These are phyloP conservation scores for Cymbopogon citratus DNA, from an alignment of 176 grass and related monocot species.

Conservation along the genomic window DNA sequence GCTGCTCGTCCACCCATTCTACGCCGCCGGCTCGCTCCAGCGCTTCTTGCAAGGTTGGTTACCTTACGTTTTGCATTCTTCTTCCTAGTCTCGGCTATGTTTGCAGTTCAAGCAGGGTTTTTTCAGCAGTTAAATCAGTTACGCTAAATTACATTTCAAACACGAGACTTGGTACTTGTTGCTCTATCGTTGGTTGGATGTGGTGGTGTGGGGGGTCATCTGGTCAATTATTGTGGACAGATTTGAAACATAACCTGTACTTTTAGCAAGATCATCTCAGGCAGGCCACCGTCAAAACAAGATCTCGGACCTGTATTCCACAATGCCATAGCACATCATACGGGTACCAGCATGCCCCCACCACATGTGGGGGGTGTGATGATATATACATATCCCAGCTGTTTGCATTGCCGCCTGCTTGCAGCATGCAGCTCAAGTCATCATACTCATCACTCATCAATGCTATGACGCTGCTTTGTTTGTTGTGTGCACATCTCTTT, in stretches of 20 bases:
- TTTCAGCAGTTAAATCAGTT: not conserved
- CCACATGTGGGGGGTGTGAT: not conserved
- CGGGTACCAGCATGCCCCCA: not conserved
- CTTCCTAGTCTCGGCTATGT: not conserved
- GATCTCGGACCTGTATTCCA: not conserved
- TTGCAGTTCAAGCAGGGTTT: not conserved
- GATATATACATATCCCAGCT: not conserved
- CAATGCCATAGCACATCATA: not conserved
- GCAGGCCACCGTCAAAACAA: not conserved
- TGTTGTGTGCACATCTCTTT: too few relatives aligned
- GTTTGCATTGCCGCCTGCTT: not conserved
- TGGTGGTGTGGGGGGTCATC: not conserved
- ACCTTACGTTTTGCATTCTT: not conserved
- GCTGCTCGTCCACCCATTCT: constrained; percentile 86
- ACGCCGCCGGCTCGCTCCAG: constrained; percentile 74
- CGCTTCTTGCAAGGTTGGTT: constrained; percentile 63
- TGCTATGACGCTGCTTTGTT: not conserved
- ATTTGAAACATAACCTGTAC: not conserved
- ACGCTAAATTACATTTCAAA: not conserved
- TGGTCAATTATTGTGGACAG: not conserved
- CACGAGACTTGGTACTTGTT: not conserved
- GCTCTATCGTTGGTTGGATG: not conserved
- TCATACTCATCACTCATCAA: not conserved
- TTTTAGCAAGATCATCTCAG: not conserved
- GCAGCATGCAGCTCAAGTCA: not conserved